A percentile compares a stretch with the other conserved stretches of the same genome.
Conservation (phyloP, 805 yeast species). For the Yarrowia phangngaensis region DNA sequence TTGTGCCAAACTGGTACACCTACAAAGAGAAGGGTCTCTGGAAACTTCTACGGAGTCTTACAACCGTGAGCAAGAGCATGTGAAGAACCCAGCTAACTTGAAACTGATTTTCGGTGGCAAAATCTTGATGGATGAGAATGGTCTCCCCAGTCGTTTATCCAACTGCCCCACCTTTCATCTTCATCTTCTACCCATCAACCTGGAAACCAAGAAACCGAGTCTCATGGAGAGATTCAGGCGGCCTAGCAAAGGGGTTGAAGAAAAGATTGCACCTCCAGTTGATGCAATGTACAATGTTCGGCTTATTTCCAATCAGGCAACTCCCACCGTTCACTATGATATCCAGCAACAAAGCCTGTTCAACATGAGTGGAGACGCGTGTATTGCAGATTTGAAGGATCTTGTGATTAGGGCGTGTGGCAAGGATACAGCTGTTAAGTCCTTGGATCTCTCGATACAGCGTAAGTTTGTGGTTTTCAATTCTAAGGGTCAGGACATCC, state of each 20-base stretch:
- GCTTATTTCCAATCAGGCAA: slow-evolving; percentile 5
- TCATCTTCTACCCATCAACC: slow-evolving; percentile 3
- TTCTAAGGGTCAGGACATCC: slow-evolving; percentile 17
- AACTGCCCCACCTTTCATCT: slow-evolving; percentile 19
- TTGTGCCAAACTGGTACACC: slow-evolving; percentile 6
- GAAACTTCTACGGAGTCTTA: slow-evolving; percentile 19
- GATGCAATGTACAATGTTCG: slow-evolving; percentile 13
- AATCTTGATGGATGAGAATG: neutral
- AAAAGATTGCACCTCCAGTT: too few relatives aligned
- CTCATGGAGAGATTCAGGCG: slow-evolving; percentile 7
- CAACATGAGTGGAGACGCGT: slow-evolving; percentile 9
- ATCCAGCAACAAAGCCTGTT: slow-evolving; percentile 18
- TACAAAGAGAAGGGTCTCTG: slow-evolving; percentile 1
- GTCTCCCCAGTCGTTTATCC: slow-evolving; percentile 3
- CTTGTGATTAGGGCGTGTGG: slow-evolving; percentile 3
- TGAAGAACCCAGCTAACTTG: slow-evolving; percentile 6
- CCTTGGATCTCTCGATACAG: slow-evolving; percentile 13
- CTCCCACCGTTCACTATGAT: slow-evolving; percentile 1
- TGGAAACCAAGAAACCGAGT: slow-evolving; percentile 9
- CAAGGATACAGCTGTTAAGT: slow-evolving; percentile 5
- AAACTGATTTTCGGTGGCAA: slow-evolving; percentile 24
- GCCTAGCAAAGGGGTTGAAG: slow-evolving; percentile 2
- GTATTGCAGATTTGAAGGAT: slow-evolving; percentile 3
- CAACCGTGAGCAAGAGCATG: slow-evolving; percentile 19
- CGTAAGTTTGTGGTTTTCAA: slow-evolving; percentile 21